Evolutionary conservation across 2,329 filamentous ascomycete species (phyloP).

Genomic region (Cordyceps fumosorosea): DNA sequence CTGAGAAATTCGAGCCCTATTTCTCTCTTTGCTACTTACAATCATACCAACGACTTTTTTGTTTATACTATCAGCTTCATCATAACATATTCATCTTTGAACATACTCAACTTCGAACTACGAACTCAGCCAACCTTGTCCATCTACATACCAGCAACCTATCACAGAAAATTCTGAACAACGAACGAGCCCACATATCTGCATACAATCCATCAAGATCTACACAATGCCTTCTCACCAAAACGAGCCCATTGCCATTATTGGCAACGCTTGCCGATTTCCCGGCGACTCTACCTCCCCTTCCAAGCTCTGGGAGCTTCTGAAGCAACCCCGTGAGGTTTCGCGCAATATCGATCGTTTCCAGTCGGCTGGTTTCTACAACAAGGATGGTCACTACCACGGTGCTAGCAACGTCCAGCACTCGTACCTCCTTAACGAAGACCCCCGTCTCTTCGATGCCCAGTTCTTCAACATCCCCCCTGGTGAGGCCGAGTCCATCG

Average conservation of each 20-base stretch:
- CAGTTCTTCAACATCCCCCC: slow-evolving; percentile 16
- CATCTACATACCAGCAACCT: not conserved
- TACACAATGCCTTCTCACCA: slow-evolving; percentile 11
- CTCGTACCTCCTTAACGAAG: slow-evolving; percentile 21
- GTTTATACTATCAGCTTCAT: slow-evolving; percentile 8
- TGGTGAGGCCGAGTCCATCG: slow-evolving; percentile 21
- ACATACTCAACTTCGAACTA: not conserved
- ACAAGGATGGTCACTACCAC: slow-evolving; percentile 20
- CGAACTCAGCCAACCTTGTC: not conserved
- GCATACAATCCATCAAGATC: not conserved
- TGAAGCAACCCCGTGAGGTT: slow-evolving; percentile 16
- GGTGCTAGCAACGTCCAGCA: slow-evolving; percentile 25
- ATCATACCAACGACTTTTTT: slow-evolving; percentile 10
- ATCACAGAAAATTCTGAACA: not conserved
- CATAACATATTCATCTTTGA: slow-evolving; percentile 5
- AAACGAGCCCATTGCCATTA: slow-evolving; percentile 20
- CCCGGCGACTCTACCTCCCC: slow-evolving; percentile 17
- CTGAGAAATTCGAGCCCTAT: slow-evolving; percentile 13
- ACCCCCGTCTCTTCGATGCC: slow-evolving; percentile 19
- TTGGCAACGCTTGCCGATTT: slow-evolving; percentile 20
- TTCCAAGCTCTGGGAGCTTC: slow-evolving; percentile 17
- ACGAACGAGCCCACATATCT: not conserved
- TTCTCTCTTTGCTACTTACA: slow-evolving; percentile 12
- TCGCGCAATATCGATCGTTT: slow-evolving; percentile 18
- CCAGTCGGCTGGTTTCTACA: slow-evolving; percentile 17